These are phyloP conservation scores for Xylariaceae sp. DNA, from an alignment of 2,329 filamentous ascomycete genomes.

Conservation along the genomic window DNA sequence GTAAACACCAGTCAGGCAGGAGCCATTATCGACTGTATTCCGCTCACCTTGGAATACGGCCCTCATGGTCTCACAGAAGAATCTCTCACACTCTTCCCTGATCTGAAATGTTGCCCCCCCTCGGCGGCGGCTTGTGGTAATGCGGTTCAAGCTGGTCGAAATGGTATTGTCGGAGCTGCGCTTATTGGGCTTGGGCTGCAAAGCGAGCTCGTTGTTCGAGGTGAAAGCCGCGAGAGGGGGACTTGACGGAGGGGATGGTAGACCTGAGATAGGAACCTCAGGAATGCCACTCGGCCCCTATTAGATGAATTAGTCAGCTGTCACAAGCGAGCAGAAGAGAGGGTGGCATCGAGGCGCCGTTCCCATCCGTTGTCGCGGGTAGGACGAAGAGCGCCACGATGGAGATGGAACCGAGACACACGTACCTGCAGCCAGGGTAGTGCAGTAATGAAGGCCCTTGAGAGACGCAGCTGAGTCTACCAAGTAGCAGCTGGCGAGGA, in stretches of 20 bases:
- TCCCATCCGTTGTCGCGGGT: not conserved
- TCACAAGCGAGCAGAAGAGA: not conserved
- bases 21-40: slow-evolving; percentile 70
- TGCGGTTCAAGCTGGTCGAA: slow-evolving; percentile 36
- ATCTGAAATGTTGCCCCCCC: slow-evolving; percentile 95
- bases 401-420: not conserved
- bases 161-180: slow-evolving; percentile 31
- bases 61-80: slow-evolving; percentile 96
- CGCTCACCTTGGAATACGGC: slow-evolving; percentile 95
- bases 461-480: slow-evolving; percentile 69
- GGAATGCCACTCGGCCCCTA: slow-evolving; percentile 86
- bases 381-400: not conserved
- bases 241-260: slow-evolving; percentile 80
- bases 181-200: slow-evolving; percentile 52
- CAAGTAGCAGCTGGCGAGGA: slow-evolving; percentile 88
- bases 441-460: slow-evolving; percentile 89
- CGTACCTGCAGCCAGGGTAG: slow-evolving; percentile 77
- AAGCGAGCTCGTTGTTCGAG: slow-evolving; percentile 61
- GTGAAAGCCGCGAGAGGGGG: slow-evolving; percentile 78
- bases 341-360: no score
- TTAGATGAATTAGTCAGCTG: not conserved
- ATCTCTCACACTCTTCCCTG: slow-evolving; percentile 99
- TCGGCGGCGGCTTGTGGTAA: slow-evolving; percentile 56
- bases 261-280: slow-evolving; percentile 82
- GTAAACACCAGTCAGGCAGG: slow-evolving; percentile 76